Evolutionary conservation across 768 basidiomycete genomes (phyloP).

Genomic region (Tulasnella sp.): DNA sequence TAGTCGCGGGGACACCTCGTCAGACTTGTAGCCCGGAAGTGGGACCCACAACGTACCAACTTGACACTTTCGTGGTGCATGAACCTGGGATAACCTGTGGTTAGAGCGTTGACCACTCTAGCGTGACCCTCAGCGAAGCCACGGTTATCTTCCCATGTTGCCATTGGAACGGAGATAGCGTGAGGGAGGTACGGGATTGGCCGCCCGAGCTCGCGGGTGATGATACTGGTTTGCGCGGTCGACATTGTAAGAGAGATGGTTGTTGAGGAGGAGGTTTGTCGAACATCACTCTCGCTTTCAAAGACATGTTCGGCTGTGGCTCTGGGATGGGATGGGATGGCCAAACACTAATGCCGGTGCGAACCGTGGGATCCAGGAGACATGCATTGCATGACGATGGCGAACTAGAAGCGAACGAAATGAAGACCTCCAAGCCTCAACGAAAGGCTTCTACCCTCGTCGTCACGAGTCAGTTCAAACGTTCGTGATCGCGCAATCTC

Average conservation of each 20-base stretch:
- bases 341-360: no score
- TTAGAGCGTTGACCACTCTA: slow-evolving; percentile 76
- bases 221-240: not conserved
- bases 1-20: slow-evolving; percentile 1
- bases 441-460: no score
- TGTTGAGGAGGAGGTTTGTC: no score
- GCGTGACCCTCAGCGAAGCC: slow-evolving; percentile 89
- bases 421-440: no score
- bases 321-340: not conserved
- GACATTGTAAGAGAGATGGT: not conserved
- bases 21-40: not conserved
- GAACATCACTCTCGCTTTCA: no score
- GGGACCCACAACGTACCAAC: slow-evolving; percentile 52
- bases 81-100: slow-evolving; percentile 91
- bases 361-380: no score
- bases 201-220: slow-evolving; percentile 10
- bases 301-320: no score
- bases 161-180: slow-evolving; percentile 90
- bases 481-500: no score
- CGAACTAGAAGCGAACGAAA: no score
- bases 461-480: no score
- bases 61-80: slow-evolving; percentile 85
- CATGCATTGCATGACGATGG: no score
- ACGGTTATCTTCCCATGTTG: slow-evolving; percentile 89
- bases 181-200: slow-evolving; percentile 55